Conservation (phyloP, 2,329 filamentous ascomycete species). For the Lachnellula arida region DNA sequence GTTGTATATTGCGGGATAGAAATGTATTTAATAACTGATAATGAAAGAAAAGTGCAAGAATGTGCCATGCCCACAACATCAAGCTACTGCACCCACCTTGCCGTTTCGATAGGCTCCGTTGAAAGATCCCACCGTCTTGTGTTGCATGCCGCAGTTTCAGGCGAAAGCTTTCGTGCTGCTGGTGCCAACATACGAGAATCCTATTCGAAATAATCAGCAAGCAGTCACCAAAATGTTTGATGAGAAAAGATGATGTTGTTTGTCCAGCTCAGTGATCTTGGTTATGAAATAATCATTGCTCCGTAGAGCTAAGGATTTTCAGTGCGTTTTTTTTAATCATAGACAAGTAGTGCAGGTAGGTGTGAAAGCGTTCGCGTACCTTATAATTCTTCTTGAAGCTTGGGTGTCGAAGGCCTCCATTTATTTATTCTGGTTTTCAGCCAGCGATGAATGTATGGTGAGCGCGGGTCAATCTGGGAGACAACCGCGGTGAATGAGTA, state of each 20-base stretch:
- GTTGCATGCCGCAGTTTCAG: neutral
- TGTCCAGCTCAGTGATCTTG: conserved; percentile 35
- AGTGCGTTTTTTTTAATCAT: conserved; percentile 36
- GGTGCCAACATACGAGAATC: too few relatives aligned
- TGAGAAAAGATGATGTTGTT: neutral
- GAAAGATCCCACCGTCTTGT: neutral
- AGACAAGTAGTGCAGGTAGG: conserved; percentile 7
- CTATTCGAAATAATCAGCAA: neutral
- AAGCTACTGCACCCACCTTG: too few relatives aligned
- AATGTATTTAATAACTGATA: neutral
- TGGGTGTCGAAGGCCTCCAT: neutral
- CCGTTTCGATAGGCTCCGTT: neutral
- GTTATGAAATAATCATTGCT: conserved; percentile 33
- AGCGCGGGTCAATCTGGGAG: neutral
- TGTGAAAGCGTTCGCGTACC: conserved; percentile 14
- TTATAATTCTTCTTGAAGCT: neutral
- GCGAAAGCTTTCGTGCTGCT: neutral
- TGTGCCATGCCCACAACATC: too few relatives aligned
- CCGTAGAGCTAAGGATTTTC: conserved; percentile 34
- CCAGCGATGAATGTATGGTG: neutral
- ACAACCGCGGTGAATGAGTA: neutral
- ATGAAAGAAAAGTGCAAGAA: too few relatives aligned
- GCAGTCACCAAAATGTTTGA: neutral
- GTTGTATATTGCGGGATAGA: neutral
- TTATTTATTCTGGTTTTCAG: neutral